phyloP scores from a whole-genome alignment of 176 grass and related monocot species.

The Aegilops longissima region DNA sequence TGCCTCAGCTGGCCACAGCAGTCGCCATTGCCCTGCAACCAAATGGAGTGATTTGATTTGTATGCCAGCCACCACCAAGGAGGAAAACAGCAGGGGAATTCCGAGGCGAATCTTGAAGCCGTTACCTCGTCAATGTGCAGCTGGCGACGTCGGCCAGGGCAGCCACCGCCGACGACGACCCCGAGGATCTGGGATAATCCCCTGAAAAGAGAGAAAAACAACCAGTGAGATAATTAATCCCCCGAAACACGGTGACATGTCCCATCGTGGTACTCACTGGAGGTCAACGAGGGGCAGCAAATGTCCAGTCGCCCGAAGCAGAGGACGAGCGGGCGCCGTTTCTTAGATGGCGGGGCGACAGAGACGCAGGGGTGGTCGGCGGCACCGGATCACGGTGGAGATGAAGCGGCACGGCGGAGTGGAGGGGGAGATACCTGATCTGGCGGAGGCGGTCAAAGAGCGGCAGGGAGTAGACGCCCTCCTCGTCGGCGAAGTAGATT shows the following conservation, averaged over 20 bases:
- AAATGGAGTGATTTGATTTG: neutral
- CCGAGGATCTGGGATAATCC: neutral
- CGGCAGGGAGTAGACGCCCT: too few species aligned
- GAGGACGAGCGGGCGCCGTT: too few species aligned
- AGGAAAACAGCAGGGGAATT: neutral
- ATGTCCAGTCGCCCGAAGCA: too few species aligned
- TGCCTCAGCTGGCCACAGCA: constrained; percentile 43
- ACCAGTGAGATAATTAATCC: neutral
- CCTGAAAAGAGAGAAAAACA: neutral
- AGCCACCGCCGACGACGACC: neutral
- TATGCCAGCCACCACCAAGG: neutral
- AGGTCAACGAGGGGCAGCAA: too few species aligned
- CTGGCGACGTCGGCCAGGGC: neutral
- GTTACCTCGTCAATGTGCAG: constrained; percentile 17
- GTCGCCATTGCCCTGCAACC: constrained; percentile 31
- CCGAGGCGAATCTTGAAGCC: neutral
- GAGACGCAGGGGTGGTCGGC: too few species aligned
- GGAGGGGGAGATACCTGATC: too few species aligned
- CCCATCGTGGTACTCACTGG: too few species aligned
- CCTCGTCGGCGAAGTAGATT: too few species aligned
- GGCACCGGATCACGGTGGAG: too few species aligned
- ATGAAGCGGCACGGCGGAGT: too few species aligned
- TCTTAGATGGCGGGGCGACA: too few species aligned
- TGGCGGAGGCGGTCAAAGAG: too few species aligned
- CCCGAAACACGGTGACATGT: neutral